Evolutionary conservation across 495 filamentous ascomycete species (phyloP).

Genomic region (Neohortaea acidophila): DNA sequence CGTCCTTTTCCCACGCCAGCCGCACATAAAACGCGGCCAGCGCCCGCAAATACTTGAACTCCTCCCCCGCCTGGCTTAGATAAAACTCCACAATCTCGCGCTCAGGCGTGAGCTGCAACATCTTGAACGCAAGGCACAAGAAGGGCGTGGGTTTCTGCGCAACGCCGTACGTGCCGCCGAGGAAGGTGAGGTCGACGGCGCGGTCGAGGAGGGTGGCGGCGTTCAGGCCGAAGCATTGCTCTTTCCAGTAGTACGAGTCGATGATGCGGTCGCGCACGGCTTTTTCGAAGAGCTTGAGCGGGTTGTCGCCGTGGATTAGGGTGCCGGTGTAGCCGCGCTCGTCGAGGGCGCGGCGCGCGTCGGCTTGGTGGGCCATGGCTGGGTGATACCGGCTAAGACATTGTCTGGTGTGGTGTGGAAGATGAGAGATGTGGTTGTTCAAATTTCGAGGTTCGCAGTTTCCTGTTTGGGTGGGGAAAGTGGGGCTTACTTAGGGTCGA

Average conservation of each 20-base stretch:
- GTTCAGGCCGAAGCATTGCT: conserved; percentile 93
- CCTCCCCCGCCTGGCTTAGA: conserved; percentile 29
- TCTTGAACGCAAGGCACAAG: conserved; percentile 86
- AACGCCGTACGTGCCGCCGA: conserved; percentile 75
- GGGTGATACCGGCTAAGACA: too few relatives aligned
- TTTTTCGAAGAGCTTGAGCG: conserved; percentile 79
- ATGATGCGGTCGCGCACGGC: conserved; percentile 87
- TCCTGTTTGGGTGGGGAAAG: too few relatives aligned
- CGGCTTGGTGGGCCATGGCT: conserved; percentile 31
- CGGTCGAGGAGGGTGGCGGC: conserved; percentile 80
- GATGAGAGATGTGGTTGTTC: too few relatives aligned
- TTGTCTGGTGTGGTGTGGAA: too few relatives aligned
- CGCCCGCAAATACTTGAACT: conserved; percentile 58
- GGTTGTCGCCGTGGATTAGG: conserved; percentile 66
- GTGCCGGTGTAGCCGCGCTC: conserved; percentile 43
- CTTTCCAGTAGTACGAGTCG: conserved; percentile 93
- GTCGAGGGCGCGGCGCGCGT: conserved; percentile 32
- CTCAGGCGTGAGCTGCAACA: conserved; percentile 71
- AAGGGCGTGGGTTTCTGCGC: conserved; percentile 80
- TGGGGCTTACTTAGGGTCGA: too few relatives aligned
- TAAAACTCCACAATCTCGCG: conserved; percentile 71
- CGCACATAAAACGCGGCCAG: conserved; percentile 84
- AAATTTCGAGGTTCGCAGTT: too few relatives aligned
- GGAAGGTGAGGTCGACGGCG: conserved; percentile 61
- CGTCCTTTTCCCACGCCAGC: conserved; percentile 62